phyloP scores from a whole-genome alignment of 805 yeast genomes.

The Cyberlindnera mycetangii region DNA sequence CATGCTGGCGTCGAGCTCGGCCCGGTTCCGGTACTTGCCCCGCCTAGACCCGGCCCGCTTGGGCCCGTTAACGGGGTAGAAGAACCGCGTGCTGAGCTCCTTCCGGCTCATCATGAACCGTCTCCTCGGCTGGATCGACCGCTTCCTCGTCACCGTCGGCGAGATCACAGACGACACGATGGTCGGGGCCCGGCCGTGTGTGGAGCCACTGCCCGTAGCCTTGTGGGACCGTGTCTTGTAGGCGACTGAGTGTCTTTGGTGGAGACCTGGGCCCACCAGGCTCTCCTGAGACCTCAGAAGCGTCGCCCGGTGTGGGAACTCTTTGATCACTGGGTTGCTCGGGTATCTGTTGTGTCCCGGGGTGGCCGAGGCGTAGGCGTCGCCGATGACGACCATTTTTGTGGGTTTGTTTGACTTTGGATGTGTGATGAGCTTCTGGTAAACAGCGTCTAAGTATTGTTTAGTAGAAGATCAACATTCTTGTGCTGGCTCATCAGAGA shows the following conservation, averaged over 20 bases:
- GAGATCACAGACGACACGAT: slow-evolving; percentile 19
- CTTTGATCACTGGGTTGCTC: slow-evolving; percentile 10
- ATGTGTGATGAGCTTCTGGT: neutral
- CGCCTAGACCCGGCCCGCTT: slow-evolving; percentile 19
- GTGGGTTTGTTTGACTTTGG: neutral
- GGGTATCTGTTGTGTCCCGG: slow-evolving; percentile 9
- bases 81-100: slow-evolving; percentile 20
- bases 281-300: slow-evolving; percentile 9
- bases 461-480: too few relatives aligned
- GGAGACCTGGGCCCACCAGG: neutral
- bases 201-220: neutral
- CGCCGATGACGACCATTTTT: slow-evolving; percentile 1
- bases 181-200: slow-evolving; percentile 22
- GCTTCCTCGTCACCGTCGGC: slow-evolving; percentile 15
- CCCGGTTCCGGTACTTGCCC: slow-evolving; percentile 26
- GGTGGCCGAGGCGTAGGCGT: slow-evolving; percentile 1
- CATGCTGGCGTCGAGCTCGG: slow-evolving; percentile 24
- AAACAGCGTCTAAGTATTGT: too few relatives aligned
- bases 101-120: slow-evolving; percentile 24
- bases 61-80: slow-evolving; percentile 28
- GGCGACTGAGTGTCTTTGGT: slow-evolving; percentile 4
- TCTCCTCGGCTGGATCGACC: slow-evolving; percentile 17
- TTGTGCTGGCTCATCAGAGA: neutral
- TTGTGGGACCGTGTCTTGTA: slow-evolving; percentile 1
- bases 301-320: slow-evolving; percentile 11